phyloP scores from a whole-genome alignment of 2,329 filamentous ascomycete species.

The Hawksworthiomyces lignivorus region DNA sequence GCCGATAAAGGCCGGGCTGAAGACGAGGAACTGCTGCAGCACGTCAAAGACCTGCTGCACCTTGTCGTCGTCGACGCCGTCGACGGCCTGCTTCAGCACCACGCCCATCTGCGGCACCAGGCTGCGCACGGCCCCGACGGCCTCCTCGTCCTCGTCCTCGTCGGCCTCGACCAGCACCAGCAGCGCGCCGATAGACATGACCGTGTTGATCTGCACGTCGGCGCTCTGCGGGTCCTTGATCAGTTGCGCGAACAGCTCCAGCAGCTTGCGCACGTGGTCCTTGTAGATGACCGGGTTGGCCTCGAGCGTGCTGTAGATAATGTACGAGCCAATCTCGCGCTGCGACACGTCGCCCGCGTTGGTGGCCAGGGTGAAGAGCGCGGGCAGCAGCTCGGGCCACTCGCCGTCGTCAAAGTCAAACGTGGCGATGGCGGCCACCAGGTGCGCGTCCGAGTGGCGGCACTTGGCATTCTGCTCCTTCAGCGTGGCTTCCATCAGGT shows the following conservation, averaged over 20 bases:
- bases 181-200: slow-evolving; percentile 81
- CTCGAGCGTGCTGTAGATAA: slow-evolving; percentile 87
- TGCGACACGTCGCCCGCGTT: slow-evolving; percentile 68
- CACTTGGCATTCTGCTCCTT: slow-evolving; percentile 69
- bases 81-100: slow-evolving; percentile 77
- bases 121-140: slow-evolving; percentile 67
- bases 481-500: slow-evolving; percentile 76
- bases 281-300: slow-evolving; percentile 77
- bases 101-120: slow-evolving; percentile 83
- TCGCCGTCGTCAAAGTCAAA: slow-evolving; percentile 81
- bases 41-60: slow-evolving; percentile 90
- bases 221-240: slow-evolving; percentile 86
- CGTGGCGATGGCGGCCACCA: slow-evolving; percentile 80
- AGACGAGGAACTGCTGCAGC: slow-evolving; percentile 90
- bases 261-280: slow-evolving; percentile 71
- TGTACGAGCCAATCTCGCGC: slow-evolving; percentile 85
- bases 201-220: slow-evolving; percentile 90
- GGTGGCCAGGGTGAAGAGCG: slow-evolving; percentile 71
- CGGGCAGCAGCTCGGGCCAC: slow-evolving; percentile 72
- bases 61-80: slow-evolving; percentile 75
- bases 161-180: slow-evolving; percentile 83
- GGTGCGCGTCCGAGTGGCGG: slow-evolving; percentile 78
- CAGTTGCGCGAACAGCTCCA: slow-evolving; percentile 75
- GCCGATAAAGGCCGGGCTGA: slow-evolving; percentile 76
- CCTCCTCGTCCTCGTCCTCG: slow-evolving; percentile 72